Conservation (phyloP, 1,284 basidiomycete species). For the Ustilago nuda region DNA sequence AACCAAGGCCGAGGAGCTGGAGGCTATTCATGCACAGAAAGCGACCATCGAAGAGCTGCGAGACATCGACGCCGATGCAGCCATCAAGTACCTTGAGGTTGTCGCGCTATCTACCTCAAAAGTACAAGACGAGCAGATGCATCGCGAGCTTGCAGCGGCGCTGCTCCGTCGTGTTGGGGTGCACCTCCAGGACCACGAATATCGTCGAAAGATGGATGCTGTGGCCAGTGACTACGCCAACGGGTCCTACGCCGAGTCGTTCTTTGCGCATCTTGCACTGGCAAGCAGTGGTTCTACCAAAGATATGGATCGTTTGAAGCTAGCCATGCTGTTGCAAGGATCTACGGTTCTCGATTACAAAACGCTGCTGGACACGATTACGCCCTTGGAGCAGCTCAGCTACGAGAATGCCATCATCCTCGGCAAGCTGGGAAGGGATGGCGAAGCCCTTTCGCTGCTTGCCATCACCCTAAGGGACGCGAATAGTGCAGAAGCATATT, state of each 20-base stretch:
- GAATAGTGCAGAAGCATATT: constrained; percentile 62
- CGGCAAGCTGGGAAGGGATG: constrained; percentile 49
- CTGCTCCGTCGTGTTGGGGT: constrained; percentile 24
- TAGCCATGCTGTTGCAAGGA: constrained; percentile 57
- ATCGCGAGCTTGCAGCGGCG: constrained; percentile 42
- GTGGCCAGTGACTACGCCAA: constrained; percentile 40
- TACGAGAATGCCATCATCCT: constrained; percentile 59
- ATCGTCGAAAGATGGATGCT: constrained; percentile 22
- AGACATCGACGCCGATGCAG: constrained; percentile 49
- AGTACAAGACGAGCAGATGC: constrained; percentile 49
- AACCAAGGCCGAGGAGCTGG: constrained; percentile 40
- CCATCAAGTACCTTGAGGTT: constrained; percentile 60
- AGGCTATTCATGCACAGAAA: constrained; percentile 33
- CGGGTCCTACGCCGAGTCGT: constrained; percentile 57
- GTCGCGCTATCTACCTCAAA: constrained; percentile 52
- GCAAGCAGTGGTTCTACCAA: constrained; percentile 23
- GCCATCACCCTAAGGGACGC: constrained; percentile 56
- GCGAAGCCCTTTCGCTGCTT: constrained; percentile 53
- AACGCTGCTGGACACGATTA: constrained; percentile 23
- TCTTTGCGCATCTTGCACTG: constrained; percentile 58
- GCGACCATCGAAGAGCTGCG: constrained; percentile 46
- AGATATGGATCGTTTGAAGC: constrained; percentile 52
- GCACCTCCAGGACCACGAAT: constrained; percentile 17
- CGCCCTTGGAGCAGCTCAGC: constrained; percentile 16
- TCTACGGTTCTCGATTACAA: constrained; percentile 47